Base-by-base conservation (phyloP, 768 basidiomycete genomes). In the Coprinellus aureogranulatus region DNA sequence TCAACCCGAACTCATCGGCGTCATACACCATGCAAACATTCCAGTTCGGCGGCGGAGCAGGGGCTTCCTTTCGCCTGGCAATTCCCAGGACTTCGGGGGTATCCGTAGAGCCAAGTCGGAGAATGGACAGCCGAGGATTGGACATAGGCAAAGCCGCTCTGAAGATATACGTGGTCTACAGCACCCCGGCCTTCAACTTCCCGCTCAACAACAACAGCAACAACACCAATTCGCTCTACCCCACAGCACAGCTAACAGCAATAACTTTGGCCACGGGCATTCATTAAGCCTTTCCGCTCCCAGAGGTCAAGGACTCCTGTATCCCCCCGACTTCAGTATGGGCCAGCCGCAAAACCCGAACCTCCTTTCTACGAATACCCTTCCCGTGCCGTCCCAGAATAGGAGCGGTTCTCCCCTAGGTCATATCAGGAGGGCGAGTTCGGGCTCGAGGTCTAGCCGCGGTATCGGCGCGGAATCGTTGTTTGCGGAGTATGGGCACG, bases 71-170 rank as follows among this genome's bases (percentile, higher is more conserved):
- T 70, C 73, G 11, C 71, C 74, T n/a, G n/a, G n/a, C 12, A 75
- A 69, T 39, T 46, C 47, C 26, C 47, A 57, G 34, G 20, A 51
- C 70, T 57, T 60, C 62, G 14, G 14, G 6, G 45, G 25, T 25
- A 74, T 87, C n/a, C 79, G 83, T 51, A 78, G 85, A 20, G 71
- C 73, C 50, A 80, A 78, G 61, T 83, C 82, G 10, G 83, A 84
- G 55, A 66, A 70, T 55, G 72, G 75, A 4, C 71, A 74, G n/a
- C 68, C n/a, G n/a, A n/a, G 69, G 8, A 67, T 71, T 14, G 80
- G 81, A 52, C 73, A 77, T 62, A 76, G 87, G 16, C 75, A 77
- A 20, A 81, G 80, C 30, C 83, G 85, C 60, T 85, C 83, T 40
- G 88, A 90, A 68, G 89, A 89, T 64, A 73, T 87, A 28, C 49